Percentiles rank a stretch among this genome's conserved stretches.
These are phyloP conservation scores for Pseudonectria buxi DNA, from an alignment of 2,329 filamentous ascomycete genomes.

Conservation along the genomic window DNA sequence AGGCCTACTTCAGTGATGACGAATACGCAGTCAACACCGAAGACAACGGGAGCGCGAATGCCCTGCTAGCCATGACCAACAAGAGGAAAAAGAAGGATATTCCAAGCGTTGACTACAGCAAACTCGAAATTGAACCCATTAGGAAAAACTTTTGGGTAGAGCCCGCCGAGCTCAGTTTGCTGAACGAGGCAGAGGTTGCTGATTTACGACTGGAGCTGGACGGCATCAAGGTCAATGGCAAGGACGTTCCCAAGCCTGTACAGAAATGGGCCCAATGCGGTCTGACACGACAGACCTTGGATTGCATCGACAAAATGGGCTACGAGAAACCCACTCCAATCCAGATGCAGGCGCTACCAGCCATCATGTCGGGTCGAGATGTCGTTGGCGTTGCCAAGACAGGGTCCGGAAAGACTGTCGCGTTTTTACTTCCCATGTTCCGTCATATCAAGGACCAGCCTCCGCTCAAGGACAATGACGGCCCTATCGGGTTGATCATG, in stretches of 20 bases:
- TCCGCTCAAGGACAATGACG: conserved; percentile 74
- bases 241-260: conserved; percentile 86
- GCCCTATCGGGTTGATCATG: conserved; percentile 82
- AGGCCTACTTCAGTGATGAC: conserved; percentile 85
- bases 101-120: conserved; percentile 78
- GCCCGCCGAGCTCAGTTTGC: conserved; percentile 71
- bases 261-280: conserved; percentile 97
- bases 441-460: conserved; percentile 93
- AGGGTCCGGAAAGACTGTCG: conserved; percentile 94
- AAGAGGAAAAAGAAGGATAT: conserved; percentile 93
- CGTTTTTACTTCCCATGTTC: conserved; percentile 94
- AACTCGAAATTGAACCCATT: conserved; percentile 77
- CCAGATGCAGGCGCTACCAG: conserved; percentile 88
- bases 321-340: conserved; percentile 90
- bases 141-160: conserved; percentile 94
- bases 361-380: conserved; percentile 93
- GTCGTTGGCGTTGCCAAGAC: conserved; percentile 96
- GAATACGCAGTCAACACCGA: conserved; percentile 54
- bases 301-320: conserved; percentile 73
- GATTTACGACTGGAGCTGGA: conserved; percentile 82
- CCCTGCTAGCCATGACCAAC: conserved; percentile 47
- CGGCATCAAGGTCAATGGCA: conserved; percentile 87
- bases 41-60: conserved; percentile 39
- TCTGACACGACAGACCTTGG: conserved; percentile 75
- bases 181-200: conserved; percentile 78